These are phyloP conservation scores for Gossypium mustelinum DNA, from an alignment of 345 rosid species.

Conservation along the genomic window DNA sequence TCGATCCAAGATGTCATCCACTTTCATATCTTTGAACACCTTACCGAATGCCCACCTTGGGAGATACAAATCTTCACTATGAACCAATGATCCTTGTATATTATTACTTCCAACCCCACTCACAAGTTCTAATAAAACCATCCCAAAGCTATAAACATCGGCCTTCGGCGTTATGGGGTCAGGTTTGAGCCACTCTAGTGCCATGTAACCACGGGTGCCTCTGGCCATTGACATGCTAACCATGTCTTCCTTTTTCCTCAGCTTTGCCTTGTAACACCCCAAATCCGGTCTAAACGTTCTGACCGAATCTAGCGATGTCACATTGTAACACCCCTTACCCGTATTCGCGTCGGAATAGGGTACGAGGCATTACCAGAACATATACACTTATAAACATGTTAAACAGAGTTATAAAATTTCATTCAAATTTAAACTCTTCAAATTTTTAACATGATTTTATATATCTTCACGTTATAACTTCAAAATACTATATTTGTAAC, in stretches of 20 bases:
- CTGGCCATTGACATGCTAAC: conserved; percentile 61
- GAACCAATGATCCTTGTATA: conserved; percentile 37
- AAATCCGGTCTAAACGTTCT: no score
- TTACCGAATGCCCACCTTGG: conserved; percentile 71
- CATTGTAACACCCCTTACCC: no score
- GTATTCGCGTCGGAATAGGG: no score
- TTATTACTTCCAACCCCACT: conserved; percentile 51
- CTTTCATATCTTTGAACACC: conserved; percentile 54
- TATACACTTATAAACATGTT: no score
- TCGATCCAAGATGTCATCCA: conserved; percentile 61
- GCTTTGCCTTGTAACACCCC: conserved; percentile 36
- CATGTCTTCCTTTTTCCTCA: conserved; percentile 61
- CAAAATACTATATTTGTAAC: no score
- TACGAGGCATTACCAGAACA: no score
- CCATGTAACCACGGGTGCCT: conserved; percentile 75
- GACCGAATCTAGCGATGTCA: no score
- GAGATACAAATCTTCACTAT: conserved; percentile 58
- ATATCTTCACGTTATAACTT: no score
- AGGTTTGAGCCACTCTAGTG: conserved; percentile 56
- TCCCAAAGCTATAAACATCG: conserved; percentile 65
- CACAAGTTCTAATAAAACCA: conserved; percentile 60
- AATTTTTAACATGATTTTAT: no score
- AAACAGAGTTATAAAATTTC: no score
- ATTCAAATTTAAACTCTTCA: no score
- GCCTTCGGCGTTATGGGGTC: conserved; percentile 63